Conservation (phyloP, 1,284 basidiomycete genomes). For the Flammula alnicola region DNA sequence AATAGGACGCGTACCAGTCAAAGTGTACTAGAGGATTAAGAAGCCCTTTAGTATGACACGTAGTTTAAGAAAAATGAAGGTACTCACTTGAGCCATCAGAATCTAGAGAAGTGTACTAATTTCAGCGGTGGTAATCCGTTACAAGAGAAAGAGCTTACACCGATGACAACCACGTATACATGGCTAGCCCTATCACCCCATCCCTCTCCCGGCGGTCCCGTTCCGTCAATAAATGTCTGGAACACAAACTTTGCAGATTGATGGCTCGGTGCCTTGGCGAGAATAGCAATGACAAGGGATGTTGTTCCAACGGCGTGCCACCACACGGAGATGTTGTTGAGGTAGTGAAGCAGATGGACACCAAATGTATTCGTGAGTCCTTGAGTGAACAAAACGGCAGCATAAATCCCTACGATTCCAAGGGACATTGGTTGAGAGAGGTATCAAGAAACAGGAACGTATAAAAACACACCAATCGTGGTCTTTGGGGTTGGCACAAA, state of each 20-base stretch:
- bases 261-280: conserved; percentile 71
- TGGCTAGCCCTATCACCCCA: conserved; percentile 71
- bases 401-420: conserved; percentile 55
- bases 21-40: conserved; percentile 52
- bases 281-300: conserved; percentile 65
- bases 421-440: background rate
- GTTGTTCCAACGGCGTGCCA: conserved; percentile 76
- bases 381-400: conserved; percentile 68
- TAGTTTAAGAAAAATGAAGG: background rate
- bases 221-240: conserved; percentile 69
- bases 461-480: conserved; percentile 59
- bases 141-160: conserved; percentile 37
- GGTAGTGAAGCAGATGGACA: conserved; percentile 62
- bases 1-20: conserved; percentile 55
- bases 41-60: background rate
- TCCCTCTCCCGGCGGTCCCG: conserved; percentile 60
- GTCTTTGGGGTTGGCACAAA: conserved; percentile 62
- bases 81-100: conserved; percentile 61
- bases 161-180: conserved; percentile 72
- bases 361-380: conserved; percentile 76
- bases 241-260: conserved; percentile 75
- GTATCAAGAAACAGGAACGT: background rate
- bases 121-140: background rate
- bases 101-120: conserved; percentile 39
- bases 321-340: conserved; percentile 76